These are phyloP conservation scores for Xylaria sp. DNA, from an alignment of 2,329 filamentous ascomycete genomes.

Conservation along the genomic window DNA sequence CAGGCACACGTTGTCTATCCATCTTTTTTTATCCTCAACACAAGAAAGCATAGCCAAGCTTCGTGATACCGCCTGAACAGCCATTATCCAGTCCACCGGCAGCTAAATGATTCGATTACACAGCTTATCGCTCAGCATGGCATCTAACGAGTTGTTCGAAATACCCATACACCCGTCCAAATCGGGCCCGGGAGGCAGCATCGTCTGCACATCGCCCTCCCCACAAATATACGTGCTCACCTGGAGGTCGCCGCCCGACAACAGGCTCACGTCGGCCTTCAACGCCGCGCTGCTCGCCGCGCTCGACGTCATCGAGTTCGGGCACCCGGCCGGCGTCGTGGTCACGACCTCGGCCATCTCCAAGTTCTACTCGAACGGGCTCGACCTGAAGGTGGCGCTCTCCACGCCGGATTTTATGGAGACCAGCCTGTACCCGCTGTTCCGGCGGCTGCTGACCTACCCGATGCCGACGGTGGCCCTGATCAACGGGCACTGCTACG, in stretches of 20 bases:
- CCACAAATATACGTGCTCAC: slow-evolving; percentile 71
- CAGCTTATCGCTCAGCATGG: slow-evolving; percentile 27
- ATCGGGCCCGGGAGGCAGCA: slow-evolving; percentile 55
- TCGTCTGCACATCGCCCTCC: slow-evolving; percentile 64
- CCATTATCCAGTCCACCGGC: not conserved
- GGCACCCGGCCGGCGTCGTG: slow-evolving; percentile 70
- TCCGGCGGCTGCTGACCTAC: slow-evolving; percentile 67
- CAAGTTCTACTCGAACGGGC: slow-evolving; percentile 83
- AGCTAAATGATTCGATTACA: not conserved
- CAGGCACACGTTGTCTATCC: no score
- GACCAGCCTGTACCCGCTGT: slow-evolving; percentile 64
- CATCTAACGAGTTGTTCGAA: slow-evolving; percentile 54
- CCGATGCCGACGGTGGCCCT: slow-evolving; percentile 84
- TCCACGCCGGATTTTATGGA: slow-evolving; percentile 64
- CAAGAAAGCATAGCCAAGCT: not conserved
- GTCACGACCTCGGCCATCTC: slow-evolving; percentile 73
- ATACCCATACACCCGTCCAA: slow-evolving; percentile 55
- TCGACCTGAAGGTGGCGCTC: slow-evolving; percentile 73
- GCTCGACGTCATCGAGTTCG: slow-evolving; percentile 74
- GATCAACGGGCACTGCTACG: slow-evolving; percentile 80
- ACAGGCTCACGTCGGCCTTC: slow-evolving; percentile 71
- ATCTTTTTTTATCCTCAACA: not conserved
- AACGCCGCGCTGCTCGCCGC: slow-evolving; percentile 69
- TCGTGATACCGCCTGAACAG: not conserved
- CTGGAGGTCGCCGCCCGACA: slow-evolving; percentile 72